Conservation (phyloP, 208 protist species). For the Acanthamoeba healyi region DNA sequence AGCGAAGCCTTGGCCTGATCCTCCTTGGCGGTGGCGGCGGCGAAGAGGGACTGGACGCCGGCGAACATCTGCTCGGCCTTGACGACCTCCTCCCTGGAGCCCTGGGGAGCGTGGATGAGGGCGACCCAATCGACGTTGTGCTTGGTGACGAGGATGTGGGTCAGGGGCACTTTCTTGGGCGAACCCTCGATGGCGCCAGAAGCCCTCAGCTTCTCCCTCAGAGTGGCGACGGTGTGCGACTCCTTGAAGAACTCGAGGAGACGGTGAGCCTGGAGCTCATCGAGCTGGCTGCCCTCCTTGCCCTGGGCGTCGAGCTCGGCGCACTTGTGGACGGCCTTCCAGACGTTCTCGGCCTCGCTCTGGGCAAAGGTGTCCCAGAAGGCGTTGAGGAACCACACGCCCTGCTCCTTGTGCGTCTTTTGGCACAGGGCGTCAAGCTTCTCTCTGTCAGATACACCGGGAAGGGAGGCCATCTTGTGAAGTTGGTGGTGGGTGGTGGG, state of each 20-base stretch:
- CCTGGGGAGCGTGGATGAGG: slow-evolving; percentile 55
- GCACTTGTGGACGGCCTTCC: slow-evolving; percentile 43
- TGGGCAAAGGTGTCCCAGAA: slow-evolving; percentile 59
- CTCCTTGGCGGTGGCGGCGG: background rate
- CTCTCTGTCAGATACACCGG: background rate
- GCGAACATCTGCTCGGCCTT: slow-evolving; percentile 71
- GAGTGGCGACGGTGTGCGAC: slow-evolving; percentile 5
- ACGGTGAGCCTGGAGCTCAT: slow-evolving; percentile 67
- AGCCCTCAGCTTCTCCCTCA: slow-evolving; percentile 55
- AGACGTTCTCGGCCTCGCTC: slow-evolving; percentile 47
- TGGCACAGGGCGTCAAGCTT: slow-evolving; percentile 43
- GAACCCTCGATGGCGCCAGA: slow-evolving; percentile 21
- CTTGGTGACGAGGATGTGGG: slow-evolving; percentile 46
- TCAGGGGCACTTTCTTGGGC: slow-evolving; percentile 55
- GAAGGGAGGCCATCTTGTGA: slow-evolving; percentile 25
- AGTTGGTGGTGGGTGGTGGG: background rate
- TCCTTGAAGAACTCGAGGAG: slow-evolving; percentile 47
- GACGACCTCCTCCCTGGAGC: slow-evolving; percentile 43
- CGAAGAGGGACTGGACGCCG: slow-evolving; percentile 11
- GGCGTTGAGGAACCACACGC: slow-evolving; percentile 71
- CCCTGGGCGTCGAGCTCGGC: background rate
- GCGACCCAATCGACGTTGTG: slow-evolving; percentile 55
- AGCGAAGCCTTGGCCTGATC: background rate
- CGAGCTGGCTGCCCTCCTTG: slow-evolving; percentile 39
- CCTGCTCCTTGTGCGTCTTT: slow-evolving; percentile 56